Conservation (phyloP, 495 filamentous ascomycete species). For the Staphylotrichum longicolle region DNA sequence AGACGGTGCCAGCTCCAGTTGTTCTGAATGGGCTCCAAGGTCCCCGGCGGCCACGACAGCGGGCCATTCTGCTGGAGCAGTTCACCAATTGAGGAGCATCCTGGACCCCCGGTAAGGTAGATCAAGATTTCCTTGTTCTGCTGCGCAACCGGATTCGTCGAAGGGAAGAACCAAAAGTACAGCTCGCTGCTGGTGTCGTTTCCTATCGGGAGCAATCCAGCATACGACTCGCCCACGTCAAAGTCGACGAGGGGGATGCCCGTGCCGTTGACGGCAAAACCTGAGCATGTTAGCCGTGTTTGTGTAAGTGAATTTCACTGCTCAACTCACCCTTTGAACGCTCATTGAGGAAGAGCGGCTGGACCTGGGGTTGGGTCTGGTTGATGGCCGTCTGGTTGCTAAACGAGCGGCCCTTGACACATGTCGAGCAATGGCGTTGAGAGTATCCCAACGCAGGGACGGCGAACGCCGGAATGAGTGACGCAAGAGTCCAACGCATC, state of each 20-base stretch:
- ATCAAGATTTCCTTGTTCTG: conserved; percentile 64
- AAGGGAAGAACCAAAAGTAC: conserved; percentile 79
- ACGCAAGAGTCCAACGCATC: conserved; percentile 2
- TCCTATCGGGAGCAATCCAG: conserved; percentile 70
- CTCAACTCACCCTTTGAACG: conserved; percentile 14
- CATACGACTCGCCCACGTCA: conserved; percentile 76
- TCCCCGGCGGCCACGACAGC: conserved; percentile 61
- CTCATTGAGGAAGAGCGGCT: conserved; percentile 21
- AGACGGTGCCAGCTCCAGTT: conserved; percentile 66
- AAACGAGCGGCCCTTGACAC: no score
- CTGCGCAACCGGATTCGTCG: conserved; percentile 47
- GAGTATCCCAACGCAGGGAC: background rate
- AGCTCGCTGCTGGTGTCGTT: conserved; percentile 57
- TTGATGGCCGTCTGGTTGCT: background rate
- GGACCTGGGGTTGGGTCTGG: conserved; percentile 11
- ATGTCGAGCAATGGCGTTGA: background rate
- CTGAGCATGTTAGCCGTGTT: conserved; percentile 29
- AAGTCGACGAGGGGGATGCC: conserved; percentile 72
- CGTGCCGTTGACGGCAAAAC: conserved; percentile 66
- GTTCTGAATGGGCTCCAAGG: conserved; percentile 57
- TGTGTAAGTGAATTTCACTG: background rate
- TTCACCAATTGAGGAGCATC: conserved; percentile 65
- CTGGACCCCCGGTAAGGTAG: conserved; percentile 57
- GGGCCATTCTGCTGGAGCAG: conserved; percentile 67
- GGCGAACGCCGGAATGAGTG: background rate